Conservation (phyloP, 495 filamentous ascomycete genomes). For the Venustampulla echinocandica region DNA sequence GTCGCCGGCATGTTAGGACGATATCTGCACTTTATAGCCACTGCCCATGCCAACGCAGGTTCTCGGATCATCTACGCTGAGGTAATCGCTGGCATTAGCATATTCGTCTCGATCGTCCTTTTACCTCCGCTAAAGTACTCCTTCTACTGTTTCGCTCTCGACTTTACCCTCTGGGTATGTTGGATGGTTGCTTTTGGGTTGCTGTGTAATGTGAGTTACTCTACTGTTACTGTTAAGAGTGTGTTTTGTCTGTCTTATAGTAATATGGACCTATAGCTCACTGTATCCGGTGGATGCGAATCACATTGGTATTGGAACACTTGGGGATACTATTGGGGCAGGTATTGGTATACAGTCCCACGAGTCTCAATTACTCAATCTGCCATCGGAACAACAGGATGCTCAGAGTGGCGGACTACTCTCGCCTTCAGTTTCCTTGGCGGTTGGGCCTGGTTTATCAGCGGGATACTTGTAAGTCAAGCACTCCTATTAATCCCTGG, state of each 20-base stretch:
- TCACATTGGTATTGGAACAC: neutral
- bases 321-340: conserved; percentile 5
- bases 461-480: conserved; percentile 3
- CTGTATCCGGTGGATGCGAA: neutral
- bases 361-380: neutral
- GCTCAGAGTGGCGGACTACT: neutral
- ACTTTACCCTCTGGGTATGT: conserved; percentile 1
- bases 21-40: neutral
- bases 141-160: conserved; percentile 4
- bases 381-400: neutral
- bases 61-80: conserved; percentile 3
- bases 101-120: neutral
- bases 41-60: neutral
- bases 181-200: conserved; percentile 7
- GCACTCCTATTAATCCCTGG: neutral
- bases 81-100: conserved; percentile 3
- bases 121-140: conserved; percentile 5
- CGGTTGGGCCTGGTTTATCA: conserved; percentile 2
- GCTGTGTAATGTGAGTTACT: conserved; percentile 4
- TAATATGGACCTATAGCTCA: conserved; percentile 5
- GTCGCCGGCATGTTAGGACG: neutral
- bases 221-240: neutral
- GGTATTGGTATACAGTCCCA: conserved; percentile 1
- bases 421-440: conserved; percentile 5
- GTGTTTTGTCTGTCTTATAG: neutral